Base-by-base conservation (phyloP, 2,329 filamentous ascomycete genomes). In the Pseudopyricularia javanii region DNA sequence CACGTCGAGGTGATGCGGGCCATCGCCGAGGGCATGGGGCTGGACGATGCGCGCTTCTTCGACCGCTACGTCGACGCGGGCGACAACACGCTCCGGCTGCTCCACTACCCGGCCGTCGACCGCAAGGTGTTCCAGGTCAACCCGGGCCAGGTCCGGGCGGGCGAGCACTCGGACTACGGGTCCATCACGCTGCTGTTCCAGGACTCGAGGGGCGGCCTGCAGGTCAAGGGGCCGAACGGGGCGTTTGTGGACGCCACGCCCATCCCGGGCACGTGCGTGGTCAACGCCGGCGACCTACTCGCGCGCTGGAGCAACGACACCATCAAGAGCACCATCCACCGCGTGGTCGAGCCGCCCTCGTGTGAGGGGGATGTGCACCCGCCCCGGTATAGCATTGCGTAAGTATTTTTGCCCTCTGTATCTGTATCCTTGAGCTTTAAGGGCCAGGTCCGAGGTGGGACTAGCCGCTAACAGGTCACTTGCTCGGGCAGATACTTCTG, bases 281-380 rank as follows among this genome's bases (percentile, higher is more conserved):
- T 95, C 58, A 96, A 96, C 62, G 90, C 90, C 0, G 91, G 90
- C 1, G 91, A 96, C 64, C 65, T 96, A 59, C 72, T 96, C 50
- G 85, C 88, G 1, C 75, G 90, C 51, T 95, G 90, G 91, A 88
- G 86, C 57, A 96, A 96, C 63, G 88, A 94, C 62, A 86, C 80
- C 4, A 95, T 96, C 70, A 90, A 86, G 70, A 91, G 86, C 63
- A 96, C 91, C 4, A 80, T 90, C 55, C 91, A 96, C 67, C 82
- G 90, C 11, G 91, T 96, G 1, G 87, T 96, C 5, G 87, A 95
- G 69, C 91, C 91, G 2, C 86, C 88, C 1, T 71, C 73, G 7
- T 54, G 20, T 15, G 72, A 70, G 3, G 70, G 69, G 7, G 75
- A 74, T 15, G 69, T 73, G 37, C 85, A 94, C 65, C 88, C 89